Evolutionary conservation across 169 alveolate genomes (phyloP), one percentile per base, ranked within the genome.

Genomic region (Plasmodium knowlesi): DNA sequence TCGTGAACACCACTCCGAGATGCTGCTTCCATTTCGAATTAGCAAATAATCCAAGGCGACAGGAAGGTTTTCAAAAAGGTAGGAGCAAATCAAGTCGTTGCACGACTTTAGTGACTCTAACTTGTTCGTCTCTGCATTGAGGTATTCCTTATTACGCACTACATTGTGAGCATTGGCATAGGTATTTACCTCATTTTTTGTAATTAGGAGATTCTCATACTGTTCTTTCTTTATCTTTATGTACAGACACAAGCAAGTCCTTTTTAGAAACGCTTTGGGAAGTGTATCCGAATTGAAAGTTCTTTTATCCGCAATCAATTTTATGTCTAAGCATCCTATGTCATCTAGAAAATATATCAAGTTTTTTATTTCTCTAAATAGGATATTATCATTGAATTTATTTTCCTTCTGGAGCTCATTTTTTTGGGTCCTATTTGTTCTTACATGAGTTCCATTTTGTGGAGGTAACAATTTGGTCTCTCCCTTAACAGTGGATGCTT

Each of bases 271-370:
- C 2, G n/a, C 41, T 30, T 41, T 79, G 16, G 94, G 94, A 34
- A 89, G n/a, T 28, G 46, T 19, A 3, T 86, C 88, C n/a, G 70
- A 37, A 19, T 37, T 41, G 72, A 89, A 89, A 54, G 9, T 70
- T 67, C 94, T 78, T 14, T 53, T 89, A 46, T 89, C 94, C 2
- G 83, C 30, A 34, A 89, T 89, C 71, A 89, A 89, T 50, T 89
- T 89, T 78, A 89, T 50, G 73, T 89, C 94, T n/a, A 79, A 79
- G 72, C 91, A 89, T 5, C 94, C 94, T 39, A 89, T 79, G 54
- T 81, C 83, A 25, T 89, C 94, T 80, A 89, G 72, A 89, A 89
- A 89, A 25, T 16, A 80, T 14, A 89, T 80, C 10, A 89, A 78
- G 25, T 89, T 89, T 67, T 89, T 89, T 37, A 89, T 73, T 9